Base-by-base conservation (phyloP, 192 early-diverging fungal species). In the Linnemannia exigua region DNA sequence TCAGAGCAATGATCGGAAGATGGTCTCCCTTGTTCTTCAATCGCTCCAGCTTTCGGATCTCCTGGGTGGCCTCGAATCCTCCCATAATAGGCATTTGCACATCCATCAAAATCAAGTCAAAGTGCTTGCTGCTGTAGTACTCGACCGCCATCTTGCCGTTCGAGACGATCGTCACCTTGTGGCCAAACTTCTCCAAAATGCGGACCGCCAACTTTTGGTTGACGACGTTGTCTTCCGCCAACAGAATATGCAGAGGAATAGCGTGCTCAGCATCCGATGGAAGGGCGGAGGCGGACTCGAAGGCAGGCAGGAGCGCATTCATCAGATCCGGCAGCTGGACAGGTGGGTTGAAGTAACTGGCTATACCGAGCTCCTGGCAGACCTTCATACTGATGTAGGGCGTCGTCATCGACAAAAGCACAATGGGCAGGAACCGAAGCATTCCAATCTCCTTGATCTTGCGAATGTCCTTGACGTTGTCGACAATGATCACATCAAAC, bases 71-170 rank as follows among this genome's bases (percentile, higher is more conserved):
- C 89, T 97, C 95, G 70, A 96, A 96, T 35, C 96, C 96, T 61
- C 95, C 95, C 95, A 97, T 96, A 51, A 96, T 91, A 1, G 96
- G 96, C 96, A 97, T 96, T 89, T 96, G 95, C 28, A 96, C 94
- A 77, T 97, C 96, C 96, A 97, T 97, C 66, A 97, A 81, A 58
- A 97, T 95, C 81, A 93, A 22, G 76, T 92, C 87, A 89, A 93
- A 92, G 80, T 89, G 89, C 77, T 92, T 82, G 76, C 79, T 25
- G 68, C 91, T 87, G 50, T 95, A 94, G 12, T 89, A 91, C 81
- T 97, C 95, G 2, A 97, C 94, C 0, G 96, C 96, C 85, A 94
- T 68, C 87, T 94, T 90, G 35, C 96, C 96, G 78, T 97, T 96
- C 44, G 93, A 87, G 6, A 95, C 96, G 58, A 96, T 94, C 67